Evolutionary conservation across 2,329 filamentous ascomycete species (phyloP).

Genomic region (Trichoderma cornu-damae): DNA sequence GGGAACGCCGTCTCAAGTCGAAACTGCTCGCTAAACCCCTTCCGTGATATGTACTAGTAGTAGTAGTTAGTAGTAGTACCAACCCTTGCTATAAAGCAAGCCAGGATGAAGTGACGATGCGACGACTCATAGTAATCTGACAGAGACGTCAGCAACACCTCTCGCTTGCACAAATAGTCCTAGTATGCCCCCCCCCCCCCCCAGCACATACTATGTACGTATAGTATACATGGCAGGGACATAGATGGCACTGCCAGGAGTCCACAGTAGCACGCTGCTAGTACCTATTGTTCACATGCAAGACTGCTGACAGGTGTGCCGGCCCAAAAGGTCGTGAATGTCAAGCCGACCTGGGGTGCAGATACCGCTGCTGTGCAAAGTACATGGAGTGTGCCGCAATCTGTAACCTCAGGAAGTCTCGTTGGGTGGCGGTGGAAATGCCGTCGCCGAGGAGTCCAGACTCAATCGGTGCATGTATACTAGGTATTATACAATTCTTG

Average conservation of each 20-base stretch:
- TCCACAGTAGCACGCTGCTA: neutral
- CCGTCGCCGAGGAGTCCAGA: neutral
- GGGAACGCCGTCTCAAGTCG: neutral
- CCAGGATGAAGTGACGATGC: neutral
- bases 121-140: neutral
- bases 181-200: neutral
- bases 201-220: too few relatives aligned
- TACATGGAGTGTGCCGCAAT: neutral
- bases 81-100: neutral
- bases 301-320: neutral
- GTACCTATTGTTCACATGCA: neutral
- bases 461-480: neutral
- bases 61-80: too few relatives aligned
- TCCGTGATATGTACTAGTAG: too few relatives aligned
- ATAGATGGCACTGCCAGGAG: neutral
- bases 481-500: too few relatives aligned
- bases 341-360: neutral
- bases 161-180: neutral
- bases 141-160: neutral
- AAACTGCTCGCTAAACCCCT: neutral
- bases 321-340: neutral
- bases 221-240: neutral
- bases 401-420: neutral
- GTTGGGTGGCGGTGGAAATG: neutral
- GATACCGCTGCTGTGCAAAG: neutral